Evolutionary conservation across 345 rosid genomes (phyloP).

Genomic region (Rhizophora apiculata): DNA sequence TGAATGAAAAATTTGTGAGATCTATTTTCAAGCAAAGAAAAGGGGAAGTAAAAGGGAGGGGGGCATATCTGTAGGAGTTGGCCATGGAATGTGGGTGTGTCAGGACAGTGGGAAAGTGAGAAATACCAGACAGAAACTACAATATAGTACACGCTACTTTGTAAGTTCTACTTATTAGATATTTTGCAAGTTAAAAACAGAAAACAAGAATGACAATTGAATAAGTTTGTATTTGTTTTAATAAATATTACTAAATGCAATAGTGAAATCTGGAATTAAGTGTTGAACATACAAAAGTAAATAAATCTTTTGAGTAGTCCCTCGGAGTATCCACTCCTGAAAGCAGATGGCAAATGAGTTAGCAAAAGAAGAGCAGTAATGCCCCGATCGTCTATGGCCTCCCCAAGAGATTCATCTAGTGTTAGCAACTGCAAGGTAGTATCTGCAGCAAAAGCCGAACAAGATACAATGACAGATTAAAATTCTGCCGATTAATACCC

Average conservation of each 20-base stretch:
- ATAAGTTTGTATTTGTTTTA: no score
- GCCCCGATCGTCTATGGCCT: constrained; percentile 1
- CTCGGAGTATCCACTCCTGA: constrained; percentile 19
- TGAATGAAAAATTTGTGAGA: no score
- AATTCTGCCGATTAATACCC: no score
- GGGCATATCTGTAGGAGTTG: no score
- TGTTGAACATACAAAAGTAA: constrained; percentile 17
- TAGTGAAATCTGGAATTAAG: background rate
- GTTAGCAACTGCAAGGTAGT: constrained; percentile 23
- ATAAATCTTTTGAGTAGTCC: background rate
- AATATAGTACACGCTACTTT: background rate
- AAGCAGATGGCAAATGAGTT: constrained; percentile 20
- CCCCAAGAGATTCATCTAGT: background rate
- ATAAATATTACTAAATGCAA: no score
- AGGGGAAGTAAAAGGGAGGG: no score
- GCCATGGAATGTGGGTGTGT: no score
- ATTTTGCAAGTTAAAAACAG: background rate
- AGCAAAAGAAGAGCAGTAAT: constrained; percentile 24
- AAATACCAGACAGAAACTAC: no score
- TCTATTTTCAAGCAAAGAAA: no score
- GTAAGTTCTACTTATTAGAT: no score
- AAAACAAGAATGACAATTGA: background rate
- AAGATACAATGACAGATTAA: background rate
- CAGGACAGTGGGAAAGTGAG: no score
- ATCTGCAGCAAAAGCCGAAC: constrained; percentile 6